These are phyloP conservation scores for Chytriomyces sp. DNA, from an alignment of 192 early-diverging fungal genomes.

Conservation along the genomic window DNA sequence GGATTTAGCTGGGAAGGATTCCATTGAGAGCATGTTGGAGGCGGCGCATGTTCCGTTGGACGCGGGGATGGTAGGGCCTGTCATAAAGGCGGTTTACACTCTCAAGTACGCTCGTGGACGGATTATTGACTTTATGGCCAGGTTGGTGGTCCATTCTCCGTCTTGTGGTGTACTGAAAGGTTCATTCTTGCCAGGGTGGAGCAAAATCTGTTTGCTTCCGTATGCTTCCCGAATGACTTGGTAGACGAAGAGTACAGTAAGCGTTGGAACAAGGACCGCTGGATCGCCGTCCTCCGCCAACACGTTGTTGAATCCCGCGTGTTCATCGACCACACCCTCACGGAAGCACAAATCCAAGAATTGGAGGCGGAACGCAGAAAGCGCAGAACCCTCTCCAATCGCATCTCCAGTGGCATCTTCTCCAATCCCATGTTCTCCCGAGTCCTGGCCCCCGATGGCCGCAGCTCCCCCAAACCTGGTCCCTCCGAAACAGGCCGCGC, in stretches of 20 bases:
- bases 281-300: slow-evolving; percentile 4
- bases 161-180: too few relatives aligned
- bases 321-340: neutral
- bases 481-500: too few relatives aligned
- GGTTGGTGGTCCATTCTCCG: too few relatives aligned
- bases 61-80: slow-evolving; percentile 16
- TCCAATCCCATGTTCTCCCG: too few relatives aligned
- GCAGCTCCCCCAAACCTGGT: too few relatives aligned
- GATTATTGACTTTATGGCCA: slow-evolving; percentile 22
- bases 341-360: neutral
- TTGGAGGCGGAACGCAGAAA: neutral
- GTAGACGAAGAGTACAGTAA: too few relatives aligned
- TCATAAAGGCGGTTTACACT: slow-evolving; percentile 4
- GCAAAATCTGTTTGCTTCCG: too few relatives aligned
- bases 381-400: neutral
- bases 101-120: neutral
- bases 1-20: slow-evolving; percentile 1
- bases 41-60: slow-evolving; percentile 15
- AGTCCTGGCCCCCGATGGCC: too few relatives aligned
- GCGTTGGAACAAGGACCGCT: slow-evolving; percentile 13
- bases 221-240: too few relatives aligned
- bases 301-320: neutral
- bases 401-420: neutral
- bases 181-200: too few relatives aligned
- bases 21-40: slow-evolving; percentile 14